These are phyloP conservation scores for Citrullus amarus DNA, from an alignment of 306 rosid species.

Conservation along the genomic window DNA sequence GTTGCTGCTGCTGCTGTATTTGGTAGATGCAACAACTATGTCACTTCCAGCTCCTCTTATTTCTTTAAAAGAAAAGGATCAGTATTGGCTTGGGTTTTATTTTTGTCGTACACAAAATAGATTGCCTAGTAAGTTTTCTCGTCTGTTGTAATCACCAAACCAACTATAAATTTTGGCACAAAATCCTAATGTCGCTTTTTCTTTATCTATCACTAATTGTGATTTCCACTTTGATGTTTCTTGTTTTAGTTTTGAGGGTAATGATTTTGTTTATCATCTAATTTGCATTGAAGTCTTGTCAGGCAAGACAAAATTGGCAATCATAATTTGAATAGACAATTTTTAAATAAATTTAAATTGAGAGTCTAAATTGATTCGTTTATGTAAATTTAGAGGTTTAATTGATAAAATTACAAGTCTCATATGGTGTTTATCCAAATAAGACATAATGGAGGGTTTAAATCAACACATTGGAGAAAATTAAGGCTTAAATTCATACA, in stretches of 20 bases:
- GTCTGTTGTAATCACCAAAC: neutral
- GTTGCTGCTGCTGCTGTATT: neutral
- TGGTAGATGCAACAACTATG: neutral
- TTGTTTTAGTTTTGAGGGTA: neutral
- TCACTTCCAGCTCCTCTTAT: neutral
- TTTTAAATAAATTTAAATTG: no score
- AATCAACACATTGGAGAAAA: no score
- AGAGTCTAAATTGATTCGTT: no score
- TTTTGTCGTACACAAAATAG: neutral
- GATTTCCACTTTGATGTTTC: neutral
- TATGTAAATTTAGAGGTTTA: no score
- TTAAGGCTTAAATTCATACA: no score
- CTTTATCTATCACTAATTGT: neutral
- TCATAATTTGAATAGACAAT: no score
- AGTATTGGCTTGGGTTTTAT: neutral
- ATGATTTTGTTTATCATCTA: neutral
- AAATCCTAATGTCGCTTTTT: neutral
- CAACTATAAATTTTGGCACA: constrained; percentile 2
- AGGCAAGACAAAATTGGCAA: neutral
- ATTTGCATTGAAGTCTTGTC: neutral
- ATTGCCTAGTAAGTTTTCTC: neutral
- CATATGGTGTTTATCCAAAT: no score
- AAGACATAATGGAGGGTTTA: no score
- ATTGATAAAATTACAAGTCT: no score
- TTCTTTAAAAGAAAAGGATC: neutral